Conservation (phyloP, 805 yeast species). For the Candida ipomoeae region DNA sequence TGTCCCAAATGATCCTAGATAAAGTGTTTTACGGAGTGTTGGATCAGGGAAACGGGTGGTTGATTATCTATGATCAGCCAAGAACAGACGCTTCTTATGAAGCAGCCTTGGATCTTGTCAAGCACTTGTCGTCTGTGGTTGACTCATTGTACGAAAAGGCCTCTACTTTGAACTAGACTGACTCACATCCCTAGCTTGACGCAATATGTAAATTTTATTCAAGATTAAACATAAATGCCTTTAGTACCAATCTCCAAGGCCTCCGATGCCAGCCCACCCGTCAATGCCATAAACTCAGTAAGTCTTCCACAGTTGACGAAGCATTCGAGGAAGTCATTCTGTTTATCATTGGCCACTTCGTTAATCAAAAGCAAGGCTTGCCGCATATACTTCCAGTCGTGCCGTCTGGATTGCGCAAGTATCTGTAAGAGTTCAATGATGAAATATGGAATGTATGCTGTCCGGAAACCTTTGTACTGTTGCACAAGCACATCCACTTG, state of each 20-base stretch:
- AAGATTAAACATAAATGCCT: constrained; percentile 34
- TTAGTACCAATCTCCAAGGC: constrained; percentile 43
- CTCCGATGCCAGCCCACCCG: constrained; percentile 56
- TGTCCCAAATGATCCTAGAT: constrained; percentile 95
- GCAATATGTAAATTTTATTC: background rate
- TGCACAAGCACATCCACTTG: constrained; percentile 28
- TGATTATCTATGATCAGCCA: constrained; percentile 86
- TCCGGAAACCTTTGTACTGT: constrained; percentile 52
- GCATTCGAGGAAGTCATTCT: constrained; percentile 53
- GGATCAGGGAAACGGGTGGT: constrained; percentile 98
- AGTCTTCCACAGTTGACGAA: constrained; percentile 56
- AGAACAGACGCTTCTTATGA: constrained; percentile 84
- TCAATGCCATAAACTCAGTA: constrained; percentile 47
- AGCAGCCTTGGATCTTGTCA: constrained; percentile 79
- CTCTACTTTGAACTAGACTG: constrained; percentile 60
- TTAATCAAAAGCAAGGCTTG: constrained; percentile 59
- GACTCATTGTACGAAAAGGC: constrained; percentile 94
- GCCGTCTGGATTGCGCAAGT: constrained; percentile 32
- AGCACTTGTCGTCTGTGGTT: constrained; percentile 81
- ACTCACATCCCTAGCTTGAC: background rate
- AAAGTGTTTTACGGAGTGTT: constrained; percentile 93
- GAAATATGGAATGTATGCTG: constrained; percentile 68
- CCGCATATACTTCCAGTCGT: constrained; percentile 42
- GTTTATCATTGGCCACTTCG: constrained; percentile 63
- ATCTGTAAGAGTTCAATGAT: constrained; percentile 64